phyloP scores from a whole-genome alignment of 2,329 filamentous ascomycete species.

The Fusarium mexicanum region DNA sequence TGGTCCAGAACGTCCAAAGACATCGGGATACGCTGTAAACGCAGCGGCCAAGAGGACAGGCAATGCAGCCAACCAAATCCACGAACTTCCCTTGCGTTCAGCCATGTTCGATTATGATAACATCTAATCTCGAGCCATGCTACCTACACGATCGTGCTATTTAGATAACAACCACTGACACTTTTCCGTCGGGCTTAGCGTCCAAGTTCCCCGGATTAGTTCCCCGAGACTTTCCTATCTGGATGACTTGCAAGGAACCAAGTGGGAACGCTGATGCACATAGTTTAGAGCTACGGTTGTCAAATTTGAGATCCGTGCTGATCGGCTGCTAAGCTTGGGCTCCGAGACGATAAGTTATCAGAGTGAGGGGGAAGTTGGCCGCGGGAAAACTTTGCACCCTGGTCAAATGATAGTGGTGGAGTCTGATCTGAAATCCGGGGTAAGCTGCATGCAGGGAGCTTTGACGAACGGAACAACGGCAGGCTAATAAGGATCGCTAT shows the following conservation, averaged over 20 bases:
- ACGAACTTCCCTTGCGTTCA: constrained; percentile 14
- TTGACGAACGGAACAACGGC: background rate
- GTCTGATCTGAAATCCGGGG: constrained; percentile 23
- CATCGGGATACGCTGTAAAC: constrained; percentile 22
- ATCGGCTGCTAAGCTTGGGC: constrained; percentile 20
- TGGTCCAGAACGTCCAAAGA: background rate
- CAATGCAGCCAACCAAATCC: constrained; percentile 28
- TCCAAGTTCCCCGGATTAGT: constrained; percentile 9
- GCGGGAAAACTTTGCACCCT: constrained; percentile 27
- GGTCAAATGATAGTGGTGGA: background rate
- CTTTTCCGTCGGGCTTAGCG: background rate
- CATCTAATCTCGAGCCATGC: background rate
- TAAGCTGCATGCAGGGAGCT: constrained; percentile 26
- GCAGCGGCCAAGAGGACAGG: constrained; percentile 28
- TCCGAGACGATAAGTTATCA: constrained; percentile 29
- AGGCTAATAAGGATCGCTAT: background rate
- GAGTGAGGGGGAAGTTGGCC: constrained; percentile 17
- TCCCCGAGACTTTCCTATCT: constrained; percentile 32
- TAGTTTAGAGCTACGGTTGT: constrained; percentile 22
- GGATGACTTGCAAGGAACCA: background rate
- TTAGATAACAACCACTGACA: constrained; percentile 20
- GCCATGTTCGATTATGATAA: constrained; percentile 12
- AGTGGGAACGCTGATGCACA: constrained; percentile 16
- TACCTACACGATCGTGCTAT: background rate
- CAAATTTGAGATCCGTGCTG: constrained; percentile 30